A percentile compares a stretch with the other conserved stretches of the same genome.
Conservation (phyloP, 768 basidiomycete species). For the Phylloporus sp. region DNA sequence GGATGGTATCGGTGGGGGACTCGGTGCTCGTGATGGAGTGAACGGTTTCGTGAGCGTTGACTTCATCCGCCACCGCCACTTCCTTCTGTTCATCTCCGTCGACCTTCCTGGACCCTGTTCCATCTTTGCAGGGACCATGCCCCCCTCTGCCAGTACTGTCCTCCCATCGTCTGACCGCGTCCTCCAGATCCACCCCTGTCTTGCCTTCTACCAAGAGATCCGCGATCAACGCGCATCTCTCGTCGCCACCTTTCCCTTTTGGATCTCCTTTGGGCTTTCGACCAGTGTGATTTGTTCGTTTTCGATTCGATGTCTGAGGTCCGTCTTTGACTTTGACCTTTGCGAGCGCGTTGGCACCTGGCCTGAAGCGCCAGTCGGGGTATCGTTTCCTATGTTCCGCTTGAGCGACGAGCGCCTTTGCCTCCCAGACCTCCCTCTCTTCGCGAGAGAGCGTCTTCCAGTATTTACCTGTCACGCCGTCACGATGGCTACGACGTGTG, state of each 20-base stretch:
- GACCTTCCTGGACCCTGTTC: constrained; percentile 2
- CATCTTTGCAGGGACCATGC: constrained; percentile 5
- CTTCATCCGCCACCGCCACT: constrained; percentile 15
- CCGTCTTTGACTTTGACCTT: constrained; percentile 39
- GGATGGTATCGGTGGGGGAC: background rate
- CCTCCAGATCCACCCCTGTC: constrained; percentile 55
- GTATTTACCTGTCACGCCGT: constrained; percentile 47
- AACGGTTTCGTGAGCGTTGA: constrained; percentile 6
- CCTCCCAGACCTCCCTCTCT: constrained; percentile 74
- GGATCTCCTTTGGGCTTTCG: constrained; percentile 30
- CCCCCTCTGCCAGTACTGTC: constrained; percentile 6
- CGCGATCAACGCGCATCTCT: constrained; percentile 61
- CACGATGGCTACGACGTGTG: background rate
- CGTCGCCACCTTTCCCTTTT: constrained; percentile 38
- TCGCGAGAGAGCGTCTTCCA: constrained; percentile 68
- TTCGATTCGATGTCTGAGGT: constrained; percentile 27
- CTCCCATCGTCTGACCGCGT: constrained; percentile 53
- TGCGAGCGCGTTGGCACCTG: constrained; percentile 46
- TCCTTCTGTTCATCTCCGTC: constrained; percentile 25
- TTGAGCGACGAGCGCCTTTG: constrained; percentile 63
- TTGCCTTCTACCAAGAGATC: constrained; percentile 63
- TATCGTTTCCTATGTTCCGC: constrained; percentile 69
- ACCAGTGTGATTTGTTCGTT: constrained; percentile 26
- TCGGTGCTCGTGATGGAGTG: background rate
- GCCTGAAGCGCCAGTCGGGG: constrained; percentile 80